Conservation (phyloP, 108 stramenopile species). For the Skeletonema marinoi region DNA sequence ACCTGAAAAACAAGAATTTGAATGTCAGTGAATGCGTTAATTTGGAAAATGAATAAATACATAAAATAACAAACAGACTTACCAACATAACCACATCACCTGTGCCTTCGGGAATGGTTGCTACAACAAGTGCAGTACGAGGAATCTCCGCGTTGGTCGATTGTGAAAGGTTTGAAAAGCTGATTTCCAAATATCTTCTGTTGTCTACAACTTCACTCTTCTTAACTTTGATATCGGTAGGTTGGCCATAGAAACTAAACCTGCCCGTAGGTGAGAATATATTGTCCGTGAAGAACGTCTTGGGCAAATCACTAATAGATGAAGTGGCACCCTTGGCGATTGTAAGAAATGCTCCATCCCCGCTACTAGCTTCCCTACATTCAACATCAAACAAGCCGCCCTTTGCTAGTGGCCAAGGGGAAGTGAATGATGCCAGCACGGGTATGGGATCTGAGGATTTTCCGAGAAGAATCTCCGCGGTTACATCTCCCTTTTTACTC, state of each 20-base stretch:
- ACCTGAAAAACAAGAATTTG: neutral
- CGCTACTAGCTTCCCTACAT: constrained; percentile 57
- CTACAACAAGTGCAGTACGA: constrained; percentile 49
- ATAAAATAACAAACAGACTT: too few species aligned
- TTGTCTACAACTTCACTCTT: constrained; percentile 29
- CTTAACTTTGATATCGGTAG: constrained; percentile 68
- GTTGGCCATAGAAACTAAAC: constrained; percentile 71
- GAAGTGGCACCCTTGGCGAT: constrained; percentile 38
- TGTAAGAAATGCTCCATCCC: constrained; percentile 63
- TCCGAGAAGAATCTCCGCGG: constrained; percentile 65
- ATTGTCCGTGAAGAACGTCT: constrained; percentile 58
- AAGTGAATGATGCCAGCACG: constrained; percentile 50
- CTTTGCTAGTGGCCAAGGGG: constrained; percentile 61
- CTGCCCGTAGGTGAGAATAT: constrained; percentile 61
- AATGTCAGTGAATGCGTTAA: too few species aligned
- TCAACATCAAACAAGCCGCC: constrained; percentile 69
- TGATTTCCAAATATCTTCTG: constrained; percentile 57
- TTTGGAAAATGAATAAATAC: too few species aligned
- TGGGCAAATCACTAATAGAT: constrained; percentile 40
- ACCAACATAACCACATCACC: constrained; percentile 62
- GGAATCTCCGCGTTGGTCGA: constrained; percentile 72
- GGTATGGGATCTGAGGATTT: constrained; percentile 37
- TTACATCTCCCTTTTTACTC: constrained; percentile 45
- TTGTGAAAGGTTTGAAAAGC: constrained; percentile 58
- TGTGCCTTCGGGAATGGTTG: constrained; percentile 61